phyloP scores from a whole-genome alignment of 345 rosid genomes.

The Pistacia atlantica region DNA sequence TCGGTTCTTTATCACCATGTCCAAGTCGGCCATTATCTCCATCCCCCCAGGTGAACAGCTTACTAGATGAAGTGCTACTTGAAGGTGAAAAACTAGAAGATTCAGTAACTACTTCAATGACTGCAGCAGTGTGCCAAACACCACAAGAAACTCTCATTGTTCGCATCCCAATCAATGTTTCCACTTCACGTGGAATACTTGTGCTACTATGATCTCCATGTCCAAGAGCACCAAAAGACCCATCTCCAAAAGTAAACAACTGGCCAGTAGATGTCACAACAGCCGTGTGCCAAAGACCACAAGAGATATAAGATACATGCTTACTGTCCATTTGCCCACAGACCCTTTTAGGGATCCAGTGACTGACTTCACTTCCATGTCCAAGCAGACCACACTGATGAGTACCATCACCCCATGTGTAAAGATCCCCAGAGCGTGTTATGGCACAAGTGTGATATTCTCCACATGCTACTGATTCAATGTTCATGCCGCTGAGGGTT shows the following conservation, averaged over 20 bases:
- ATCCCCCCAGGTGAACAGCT: constrained; percentile 89
- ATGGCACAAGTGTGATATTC: constrained; percentile 87
- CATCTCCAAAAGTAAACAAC: constrained; percentile 95
- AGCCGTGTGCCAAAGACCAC: constrained; percentile 95
- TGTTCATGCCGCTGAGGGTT: constrained; percentile 56
- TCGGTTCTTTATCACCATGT: constrained; percentile 66
- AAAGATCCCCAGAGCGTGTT: constrained; percentile 78
- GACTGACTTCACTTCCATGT: constrained; percentile 75
- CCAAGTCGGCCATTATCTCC: constrained; percentile 79
- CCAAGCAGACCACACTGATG: constrained; percentile 69
- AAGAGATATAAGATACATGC: constrained; percentile 59
- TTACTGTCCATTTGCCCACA: constrained; percentile 56
- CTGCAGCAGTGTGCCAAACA: constrained; percentile 93
- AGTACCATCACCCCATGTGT: constrained; percentile 91
- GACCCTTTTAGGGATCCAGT: constrained; percentile 81
- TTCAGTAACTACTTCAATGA: constrained; percentile 53
- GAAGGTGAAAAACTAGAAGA: constrained; percentile 43
- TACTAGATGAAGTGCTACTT: constrained; percentile 38
- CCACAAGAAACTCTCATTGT: constrained; percentile 80
- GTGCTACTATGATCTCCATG: constrained; percentile 72
- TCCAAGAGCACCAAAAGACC: constrained; percentile 86
- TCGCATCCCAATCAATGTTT: constrained; percentile 55
- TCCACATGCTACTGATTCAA: constrained; percentile 82
- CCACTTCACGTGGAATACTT: constrained; percentile 74
- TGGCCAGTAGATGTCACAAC: constrained; percentile 68